Conservation (phyloP, 1,284 basidiomycete genomes). For the Porodaedalea pini region DNA sequence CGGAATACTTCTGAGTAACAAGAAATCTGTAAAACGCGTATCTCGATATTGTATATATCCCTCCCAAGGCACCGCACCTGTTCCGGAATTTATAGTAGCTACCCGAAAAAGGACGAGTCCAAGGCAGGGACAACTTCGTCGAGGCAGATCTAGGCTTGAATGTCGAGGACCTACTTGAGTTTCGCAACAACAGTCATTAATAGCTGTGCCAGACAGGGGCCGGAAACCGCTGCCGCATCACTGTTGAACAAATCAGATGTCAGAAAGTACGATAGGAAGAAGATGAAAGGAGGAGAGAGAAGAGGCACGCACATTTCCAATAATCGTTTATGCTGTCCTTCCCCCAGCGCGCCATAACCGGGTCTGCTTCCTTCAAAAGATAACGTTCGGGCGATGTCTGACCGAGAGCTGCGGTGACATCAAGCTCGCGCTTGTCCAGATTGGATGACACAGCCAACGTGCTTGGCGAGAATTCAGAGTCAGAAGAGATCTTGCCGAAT, state of each 20-base stretch:
- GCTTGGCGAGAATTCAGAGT: neutral
- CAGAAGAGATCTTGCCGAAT: neutral
- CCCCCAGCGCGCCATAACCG: slow-evolving; percentile 10
- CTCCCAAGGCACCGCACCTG: too few relatives aligned
- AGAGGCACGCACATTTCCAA: slow-evolving; percentile 11
- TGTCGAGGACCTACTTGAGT: too few relatives aligned
- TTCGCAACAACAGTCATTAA: neutral
- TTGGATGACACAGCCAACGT: neutral
- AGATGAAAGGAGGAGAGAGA: neutral
- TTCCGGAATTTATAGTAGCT: too few relatives aligned
- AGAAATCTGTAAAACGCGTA: too few relatives aligned
- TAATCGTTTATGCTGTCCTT: slow-evolving; percentile 6
- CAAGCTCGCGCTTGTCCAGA: slow-evolving; percentile 3
- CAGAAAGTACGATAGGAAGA: too few relatives aligned
- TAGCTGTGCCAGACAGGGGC: slow-evolving; percentile 8
- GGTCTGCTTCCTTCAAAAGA: slow-evolving; percentile 9
- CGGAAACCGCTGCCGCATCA: slow-evolving; percentile 13
- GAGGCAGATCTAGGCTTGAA: too few relatives aligned
- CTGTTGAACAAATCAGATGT: neutral
- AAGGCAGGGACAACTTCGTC: too few relatives aligned
- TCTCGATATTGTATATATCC: too few relatives aligned
- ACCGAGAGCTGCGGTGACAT: slow-evolving; percentile 4
- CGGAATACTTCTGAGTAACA: too few relatives aligned
- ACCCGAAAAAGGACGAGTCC: too few relatives aligned
- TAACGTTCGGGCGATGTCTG: slow-evolving; percentile 2